phyloP scores from a whole-genome alignment of 2,329 filamentous ascomycete genomes.

The Venturia aucupariae region DNA sequence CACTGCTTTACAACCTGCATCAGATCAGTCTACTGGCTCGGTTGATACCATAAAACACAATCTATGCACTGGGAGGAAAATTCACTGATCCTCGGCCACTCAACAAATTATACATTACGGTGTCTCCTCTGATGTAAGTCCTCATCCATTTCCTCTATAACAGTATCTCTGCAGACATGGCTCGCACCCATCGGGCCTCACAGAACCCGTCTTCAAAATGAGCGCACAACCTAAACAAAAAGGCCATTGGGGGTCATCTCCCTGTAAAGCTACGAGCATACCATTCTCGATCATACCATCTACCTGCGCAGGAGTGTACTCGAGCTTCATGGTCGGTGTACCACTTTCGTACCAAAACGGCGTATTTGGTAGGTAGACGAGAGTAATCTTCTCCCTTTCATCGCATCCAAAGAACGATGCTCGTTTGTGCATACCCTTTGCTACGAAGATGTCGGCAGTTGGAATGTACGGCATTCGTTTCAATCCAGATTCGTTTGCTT shows the following conservation, averaged over 20 bases:
- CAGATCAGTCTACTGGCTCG: no score
- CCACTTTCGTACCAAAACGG: constrained; percentile 28
- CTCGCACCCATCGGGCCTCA: constrained; percentile 27
- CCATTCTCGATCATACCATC: constrained; percentile 35
- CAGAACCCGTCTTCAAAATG: constrained; percentile 21
- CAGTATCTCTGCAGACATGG: constrained; percentile 35
- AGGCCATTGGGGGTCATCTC: constrained; percentile 27
- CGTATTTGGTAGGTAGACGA: constrained; percentile 38
- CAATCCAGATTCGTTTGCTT: constrained; percentile 42
- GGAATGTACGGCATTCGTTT: constrained; percentile 52
- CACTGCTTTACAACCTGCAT: no score
- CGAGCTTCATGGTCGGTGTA: constrained; percentile 25
- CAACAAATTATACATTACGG: neutral
- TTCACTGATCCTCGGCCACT: neutral
- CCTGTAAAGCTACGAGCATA: constrained; percentile 29
- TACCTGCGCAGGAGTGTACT: constrained; percentile 28
- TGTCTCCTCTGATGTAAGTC: neutral
- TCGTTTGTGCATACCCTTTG: constrained; percentile 49
- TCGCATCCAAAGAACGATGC: constrained; percentile 58
- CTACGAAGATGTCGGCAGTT: constrained; percentile 45
- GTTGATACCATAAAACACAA: no score
- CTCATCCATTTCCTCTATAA: constrained; percentile 16
- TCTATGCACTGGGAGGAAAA: no score
- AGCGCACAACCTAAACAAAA: constrained; percentile 37
- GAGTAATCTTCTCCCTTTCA: constrained; percentile 22